Percentiles rank a stretch among this genome's conserved stretches.
Evolutionary conservation across 345 rosid species (phyloP).

Genomic region (Lepidium africanum): DNA sequence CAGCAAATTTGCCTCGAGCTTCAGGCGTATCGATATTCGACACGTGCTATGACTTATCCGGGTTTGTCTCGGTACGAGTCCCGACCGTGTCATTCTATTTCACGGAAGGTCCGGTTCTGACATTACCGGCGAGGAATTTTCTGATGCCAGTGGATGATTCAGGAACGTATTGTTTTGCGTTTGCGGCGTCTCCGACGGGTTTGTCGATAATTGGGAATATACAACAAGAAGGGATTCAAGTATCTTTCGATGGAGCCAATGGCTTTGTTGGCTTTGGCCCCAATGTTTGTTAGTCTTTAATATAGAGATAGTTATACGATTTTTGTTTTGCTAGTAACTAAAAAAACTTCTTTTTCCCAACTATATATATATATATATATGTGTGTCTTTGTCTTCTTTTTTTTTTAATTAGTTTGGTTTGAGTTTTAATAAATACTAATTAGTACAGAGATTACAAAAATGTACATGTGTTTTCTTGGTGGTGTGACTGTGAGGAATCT

Average conservation of each 20-base stretch:
- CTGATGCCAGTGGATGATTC: slow-evolving; percentile 79
- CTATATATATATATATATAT: slow-evolving; percentile 1
- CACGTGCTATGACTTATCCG: slow-evolving; percentile 69
- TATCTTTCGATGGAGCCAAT: slow-evolving; percentile 84
- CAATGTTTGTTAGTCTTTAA: slow-evolving; percentile 46
- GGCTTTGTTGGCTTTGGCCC: slow-evolving; percentile 98
- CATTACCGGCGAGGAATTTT: slow-evolving; percentile 83
- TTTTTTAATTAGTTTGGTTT: not conserved
- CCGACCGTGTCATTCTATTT: slow-evolving; percentile 90
- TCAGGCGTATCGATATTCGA: slow-evolving; percentile 78
- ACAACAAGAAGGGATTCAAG: slow-evolving; percentile 95
- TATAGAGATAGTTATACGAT: not conserved
- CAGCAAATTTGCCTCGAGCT: slow-evolving; percentile 72
- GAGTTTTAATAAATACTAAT: slow-evolving; percentile 9
- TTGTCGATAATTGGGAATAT: slow-evolving; percentile 93
- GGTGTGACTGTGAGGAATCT: no score
- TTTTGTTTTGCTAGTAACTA: slow-evolving; percentile 18
- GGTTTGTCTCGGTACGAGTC: slow-evolving; percentile 74
- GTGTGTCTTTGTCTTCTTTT: slow-evolving; percentile 1
- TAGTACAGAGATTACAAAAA: slow-evolving; percentile 15
- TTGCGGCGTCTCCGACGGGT: slow-evolving; percentile 61
- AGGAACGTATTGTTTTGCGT: slow-evolving; percentile 92
- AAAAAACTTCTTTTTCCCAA: not conserved
- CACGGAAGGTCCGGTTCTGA: slow-evolving; percentile 69
- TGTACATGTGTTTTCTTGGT: slow-evolving; percentile 29